Evolutionary conservation across 164 flowering plant genomes (phyloP), one percentile per base, ranked within the genome.

Genomic region (Annona squamosa): DNA sequence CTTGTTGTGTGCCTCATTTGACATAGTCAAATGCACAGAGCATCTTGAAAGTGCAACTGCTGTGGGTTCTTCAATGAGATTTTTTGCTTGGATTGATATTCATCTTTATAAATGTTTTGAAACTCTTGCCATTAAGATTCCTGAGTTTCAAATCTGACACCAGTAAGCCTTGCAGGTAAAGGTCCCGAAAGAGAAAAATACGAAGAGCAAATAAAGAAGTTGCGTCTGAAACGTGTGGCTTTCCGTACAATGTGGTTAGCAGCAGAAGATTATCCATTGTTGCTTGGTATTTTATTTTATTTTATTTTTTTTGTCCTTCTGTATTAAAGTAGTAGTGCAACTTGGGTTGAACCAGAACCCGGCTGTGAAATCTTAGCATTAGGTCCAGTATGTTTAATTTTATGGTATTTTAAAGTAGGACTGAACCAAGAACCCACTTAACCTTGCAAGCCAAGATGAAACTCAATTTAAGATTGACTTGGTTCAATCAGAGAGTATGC

Each of bases 171-270:
- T 65, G 19, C 56, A 95, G 99, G 99, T 76, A 93, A 93, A 80
- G 98, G 98, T 46, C 98, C 96, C 17, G 90, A 95, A 52, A 95
- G 90, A 77, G 88, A 89, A 79, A 88, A 87, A 46, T 95, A 93
- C 78, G 98, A 91, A 81, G 86, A 87, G 57, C 83, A 87, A 75
- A 89, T 95, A 62, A 85, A 79, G 79, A 85, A 79, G 69, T 78
- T 95, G 59, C 82, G 83, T 74, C 92, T 95, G 69, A 95, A 88
- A 83, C 95, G 93, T 68, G 99, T 93, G 71, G 97, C 97, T 46
- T 93, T 95, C 74, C 92, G 95, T 44, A 95, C 98, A 3, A 93
- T 95, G 99, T 95, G 99, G 99, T 78, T 95, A 48, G 81, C 98
- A 67, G 88, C 98, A 69, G 97, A 95, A 80, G 98, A 93, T 78